A percentile compares a stretch with the other conserved stretches of the same genome.
These are phyloP conservation scores for Fusarium tuaranense DNA, from an alignment of 2,329 filamentous ascomycete species.

Conservation along the genomic window DNA sequence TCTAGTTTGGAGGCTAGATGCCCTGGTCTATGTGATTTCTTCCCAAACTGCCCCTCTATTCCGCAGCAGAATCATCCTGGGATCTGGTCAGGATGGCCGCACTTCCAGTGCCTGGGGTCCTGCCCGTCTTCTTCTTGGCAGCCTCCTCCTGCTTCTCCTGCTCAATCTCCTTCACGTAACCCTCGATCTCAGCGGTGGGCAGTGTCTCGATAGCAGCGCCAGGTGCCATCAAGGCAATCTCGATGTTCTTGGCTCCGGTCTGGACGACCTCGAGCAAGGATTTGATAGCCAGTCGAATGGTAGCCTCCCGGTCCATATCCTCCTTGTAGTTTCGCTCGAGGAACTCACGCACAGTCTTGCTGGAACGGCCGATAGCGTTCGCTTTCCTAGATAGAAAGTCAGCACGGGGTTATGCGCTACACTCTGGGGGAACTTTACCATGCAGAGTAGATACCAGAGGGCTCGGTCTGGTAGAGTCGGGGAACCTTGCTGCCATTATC, in stretches of 20 bases:
- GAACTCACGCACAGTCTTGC: conserved; percentile 99
- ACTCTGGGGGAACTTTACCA: conserved; percentile 72
- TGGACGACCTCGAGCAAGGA: conserved; percentile 98
- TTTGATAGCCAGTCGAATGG: conserved; percentile 97
- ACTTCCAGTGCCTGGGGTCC: conserved; percentile 75
- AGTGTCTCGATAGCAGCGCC: conserved; percentile 93
- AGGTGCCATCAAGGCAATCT: conserved; percentile 98
- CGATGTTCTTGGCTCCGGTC: conserved; percentile 99
- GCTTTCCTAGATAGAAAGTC: conserved; percentile 79
- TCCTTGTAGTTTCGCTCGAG: conserved; percentile 99
- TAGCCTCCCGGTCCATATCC: conserved; percentile 95
- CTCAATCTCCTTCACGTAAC: conserved; percentile 98
- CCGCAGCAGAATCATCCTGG: conserved; percentile 55
- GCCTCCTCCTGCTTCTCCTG: conserved; percentile 99
- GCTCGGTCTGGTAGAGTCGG: conserved; percentile 96
- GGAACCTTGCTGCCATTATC: conserved; percentile 92
- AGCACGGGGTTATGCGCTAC: conserved; percentile 1
- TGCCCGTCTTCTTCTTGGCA: conserved; percentile 92
- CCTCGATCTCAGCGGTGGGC: conserved; percentile 94
- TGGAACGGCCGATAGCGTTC: conserved; percentile 97
- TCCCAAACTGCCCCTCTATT: conserved; percentile 44
- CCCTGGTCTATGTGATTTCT: conserved; percentile 43
- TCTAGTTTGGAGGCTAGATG: conserved; percentile 42
- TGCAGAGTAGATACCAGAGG: conserved; percentile 98
- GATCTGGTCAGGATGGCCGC: conserved; percentile 80